Percentiles rank a stretch among this genome's conserved stretches.
These are phyloP conservation scores for Solanum tacnaense DNA, from an alignment of 257 asterid genomes.

Conservation along the genomic window DNA sequence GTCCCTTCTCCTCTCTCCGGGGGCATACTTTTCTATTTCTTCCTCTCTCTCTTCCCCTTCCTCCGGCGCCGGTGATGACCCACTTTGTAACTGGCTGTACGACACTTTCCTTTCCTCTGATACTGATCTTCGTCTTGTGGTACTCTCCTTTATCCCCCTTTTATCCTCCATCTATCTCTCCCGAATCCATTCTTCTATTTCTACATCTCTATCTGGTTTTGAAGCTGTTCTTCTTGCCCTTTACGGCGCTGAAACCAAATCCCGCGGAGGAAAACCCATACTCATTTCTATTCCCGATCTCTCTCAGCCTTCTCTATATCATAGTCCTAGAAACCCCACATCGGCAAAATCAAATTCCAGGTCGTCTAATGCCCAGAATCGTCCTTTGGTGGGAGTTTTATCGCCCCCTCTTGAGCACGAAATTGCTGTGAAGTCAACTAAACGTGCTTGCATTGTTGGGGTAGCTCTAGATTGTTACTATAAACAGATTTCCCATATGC, in stretches of 20 bases:
- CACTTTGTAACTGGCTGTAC: constrained; percentile 90
- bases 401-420: constrained; percentile 80
- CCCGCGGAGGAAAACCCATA: constrained; percentile 67
- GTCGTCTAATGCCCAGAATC: background rate
- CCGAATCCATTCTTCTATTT: constrained; percentile 46
- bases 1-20: constrained; percentile 74
- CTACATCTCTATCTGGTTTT: constrained; percentile 61
- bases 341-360: constrained; percentile 27
- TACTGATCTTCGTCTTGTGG: constrained; percentile 75
- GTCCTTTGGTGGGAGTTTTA: constrained; percentile 43
- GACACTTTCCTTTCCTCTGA: constrained; percentile 73
- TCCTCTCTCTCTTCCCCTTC: constrained; percentile 38
- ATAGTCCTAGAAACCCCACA: constrained; percentile 42
- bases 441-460: constrained; percentile 83
- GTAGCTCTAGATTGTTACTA: constrained; percentile 76
- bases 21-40: constrained; percentile 56
- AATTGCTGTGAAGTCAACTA: constrained; percentile 80
- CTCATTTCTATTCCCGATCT: constrained; percentile 76
- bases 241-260: constrained; percentile 61
- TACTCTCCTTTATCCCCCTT: constrained; percentile 65
- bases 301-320: constrained; percentile 82
- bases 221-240: constrained; percentile 83
- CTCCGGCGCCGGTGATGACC: constrained; percentile 70
- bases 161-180: constrained; percentile 51
- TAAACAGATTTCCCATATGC: constrained; percentile 86